Evolutionary conservation across 768 basidiomycete genomes (phyloP).

Genomic region (Auricularia sp.): DNA sequence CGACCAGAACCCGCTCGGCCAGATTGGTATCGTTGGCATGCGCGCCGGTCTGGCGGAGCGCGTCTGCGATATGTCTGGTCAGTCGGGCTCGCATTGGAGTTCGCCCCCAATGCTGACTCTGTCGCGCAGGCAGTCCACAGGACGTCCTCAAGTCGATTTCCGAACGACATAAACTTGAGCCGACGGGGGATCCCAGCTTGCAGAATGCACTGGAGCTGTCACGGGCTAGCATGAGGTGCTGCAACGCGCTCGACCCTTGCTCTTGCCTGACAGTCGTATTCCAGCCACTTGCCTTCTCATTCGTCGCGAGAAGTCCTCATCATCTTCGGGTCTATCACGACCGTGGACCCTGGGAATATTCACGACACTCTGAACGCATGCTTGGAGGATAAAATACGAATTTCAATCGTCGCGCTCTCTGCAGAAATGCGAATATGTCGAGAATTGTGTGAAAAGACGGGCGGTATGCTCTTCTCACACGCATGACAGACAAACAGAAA

Average conservation of each 20-base stretch:
- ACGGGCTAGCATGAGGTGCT: slow-evolving; percentile 80
- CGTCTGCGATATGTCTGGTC: slow-evolving; percentile 87
- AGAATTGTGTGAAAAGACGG: slow-evolving; percentile 82
- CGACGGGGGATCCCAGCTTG: slow-evolving; percentile 85
- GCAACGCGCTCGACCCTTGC: neutral
- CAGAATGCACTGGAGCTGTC: slow-evolving; percentile 99
- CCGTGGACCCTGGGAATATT: slow-evolving; percentile 94
- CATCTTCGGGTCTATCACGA: slow-evolving; percentile 91
- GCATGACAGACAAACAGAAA: neutral
- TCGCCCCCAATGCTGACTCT: neutral
- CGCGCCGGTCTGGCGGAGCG: slow-evolving; percentile 85
- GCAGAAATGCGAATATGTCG: slow-evolving; percentile 99
- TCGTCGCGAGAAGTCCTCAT: slow-evolving; percentile 93
- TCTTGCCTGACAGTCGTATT: neutral
- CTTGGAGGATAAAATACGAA: slow-evolving; percentile 72
- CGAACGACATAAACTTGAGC: slow-evolving; percentile 82
- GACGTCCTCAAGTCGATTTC: slow-evolving; percentile 83
- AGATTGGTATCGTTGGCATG: slow-evolving; percentile 92
- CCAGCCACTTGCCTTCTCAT: slow-evolving; percentile 91
- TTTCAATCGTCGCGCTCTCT: slow-evolving; percentile 87
- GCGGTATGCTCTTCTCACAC: slow-evolving; percentile 42
- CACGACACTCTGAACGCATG: slow-evolving; percentile 88
- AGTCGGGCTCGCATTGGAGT: slow-evolving; percentile 12
- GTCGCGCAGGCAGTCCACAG: slow-evolving; percentile 75
- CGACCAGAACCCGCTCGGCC: slow-evolving; percentile 96